Evolutionary conservation across 306 rosid species (phyloP).

Genomic region (Macrotyloma uniflorum): DNA sequence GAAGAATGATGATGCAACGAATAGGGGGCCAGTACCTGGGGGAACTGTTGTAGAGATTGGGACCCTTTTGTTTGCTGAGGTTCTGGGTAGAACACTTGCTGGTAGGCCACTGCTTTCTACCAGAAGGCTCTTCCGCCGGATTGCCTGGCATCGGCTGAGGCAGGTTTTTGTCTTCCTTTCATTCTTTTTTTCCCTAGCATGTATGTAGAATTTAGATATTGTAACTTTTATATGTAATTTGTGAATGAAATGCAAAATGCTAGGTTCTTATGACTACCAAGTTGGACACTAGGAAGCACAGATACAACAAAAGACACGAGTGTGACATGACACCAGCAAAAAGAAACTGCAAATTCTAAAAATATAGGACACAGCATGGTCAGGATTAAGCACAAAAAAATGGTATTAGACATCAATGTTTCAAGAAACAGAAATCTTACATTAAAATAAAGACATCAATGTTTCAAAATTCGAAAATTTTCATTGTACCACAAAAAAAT

Average conservation of each 20-base stretch:
- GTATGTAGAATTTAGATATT: constrained; percentile 19
- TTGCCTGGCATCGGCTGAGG: constrained; percentile 92
- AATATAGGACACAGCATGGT: background rate
- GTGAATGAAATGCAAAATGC: constrained; percentile 20
- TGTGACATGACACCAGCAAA: background rate
- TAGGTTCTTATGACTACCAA: constrained; percentile 6
- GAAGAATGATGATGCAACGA: constrained; percentile 55
- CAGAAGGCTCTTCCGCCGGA: constrained; percentile 74
- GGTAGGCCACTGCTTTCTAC: constrained; percentile 86
- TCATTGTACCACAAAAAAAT: background rate
- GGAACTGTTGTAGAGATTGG: constrained; percentile 72
- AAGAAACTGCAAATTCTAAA: background rate
- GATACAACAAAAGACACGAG: background rate
- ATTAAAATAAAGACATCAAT: background rate
- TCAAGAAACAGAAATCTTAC: background rate
- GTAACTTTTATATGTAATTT: constrained; percentile 14
- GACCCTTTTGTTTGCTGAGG: constrained; percentile 83
- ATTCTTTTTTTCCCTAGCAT: background rate
- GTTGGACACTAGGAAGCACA: background rate
- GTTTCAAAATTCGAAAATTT: background rate
- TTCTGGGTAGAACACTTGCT: constrained; percentile 79
- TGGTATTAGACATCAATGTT: background rate
- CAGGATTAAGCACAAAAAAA: background rate
- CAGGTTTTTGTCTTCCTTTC: constrained; percentile 73
- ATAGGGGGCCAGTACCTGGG: constrained; percentile 41